Evolutionary conservation across 148 eudicot genomes (phyloP).

Genomic region (Pouteria glomerata): DNA sequence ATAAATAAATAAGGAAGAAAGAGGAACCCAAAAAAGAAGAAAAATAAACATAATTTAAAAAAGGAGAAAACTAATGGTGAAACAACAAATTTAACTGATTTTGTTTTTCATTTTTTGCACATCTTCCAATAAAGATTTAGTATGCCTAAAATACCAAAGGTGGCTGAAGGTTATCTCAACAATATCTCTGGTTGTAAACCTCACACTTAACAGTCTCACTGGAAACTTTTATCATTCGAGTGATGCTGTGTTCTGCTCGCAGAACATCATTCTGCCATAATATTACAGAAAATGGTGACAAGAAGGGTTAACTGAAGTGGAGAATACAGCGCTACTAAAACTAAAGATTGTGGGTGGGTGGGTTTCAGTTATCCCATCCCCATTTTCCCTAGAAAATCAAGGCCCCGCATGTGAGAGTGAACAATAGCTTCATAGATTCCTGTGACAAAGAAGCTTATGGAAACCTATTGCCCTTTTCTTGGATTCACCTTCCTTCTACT

Average conservation of each 20-base stretch:
- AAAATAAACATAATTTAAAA: neutral
- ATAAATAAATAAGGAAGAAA: too few species aligned
- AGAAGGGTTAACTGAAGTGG: too few species aligned
- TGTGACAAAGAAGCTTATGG: neutral
- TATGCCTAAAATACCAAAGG: neutral
- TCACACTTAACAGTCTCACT: neutral
- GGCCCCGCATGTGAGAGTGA: too few species aligned
- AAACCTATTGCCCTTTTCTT: neutral
- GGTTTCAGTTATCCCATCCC: too few species aligned
- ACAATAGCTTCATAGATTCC: too few species aligned
- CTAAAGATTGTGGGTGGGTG: too few species aligned
- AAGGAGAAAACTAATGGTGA: neutral
- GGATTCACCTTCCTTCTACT: conserved; percentile 6
- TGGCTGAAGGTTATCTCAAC: neutral
- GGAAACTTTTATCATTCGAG: conserved; percentile 3
- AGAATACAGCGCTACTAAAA: too few species aligned
- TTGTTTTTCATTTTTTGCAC: conserved; percentile 2
- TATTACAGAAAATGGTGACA: too few species aligned
- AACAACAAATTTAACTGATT: neutral
- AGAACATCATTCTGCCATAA: too few species aligned
- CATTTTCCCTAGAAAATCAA: too few species aligned
- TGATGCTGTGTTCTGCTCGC: neutral
- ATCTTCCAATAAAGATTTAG: neutral
- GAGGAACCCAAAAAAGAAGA: neutral
- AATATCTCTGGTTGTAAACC: neutral